These are phyloP conservation scores for Chaetomiaceae sp. DNA, from an alignment of 2,329 filamentous ascomycete species.

Conservation along the genomic window DNA sequence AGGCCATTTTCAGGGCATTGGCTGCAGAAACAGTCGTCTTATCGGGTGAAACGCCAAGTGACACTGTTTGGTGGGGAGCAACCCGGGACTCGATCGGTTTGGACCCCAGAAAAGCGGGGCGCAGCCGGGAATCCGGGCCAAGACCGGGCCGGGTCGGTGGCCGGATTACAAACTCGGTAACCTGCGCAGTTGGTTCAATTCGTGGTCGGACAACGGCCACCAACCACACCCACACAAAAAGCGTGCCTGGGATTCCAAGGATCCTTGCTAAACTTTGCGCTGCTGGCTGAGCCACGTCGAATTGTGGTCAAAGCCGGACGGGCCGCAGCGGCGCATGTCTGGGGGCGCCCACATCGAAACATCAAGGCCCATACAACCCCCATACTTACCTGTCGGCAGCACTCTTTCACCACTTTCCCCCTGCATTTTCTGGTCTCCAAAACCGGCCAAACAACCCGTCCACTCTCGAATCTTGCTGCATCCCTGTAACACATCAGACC, in stretches of 20 bases:
- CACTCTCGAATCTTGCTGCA: not conserved
- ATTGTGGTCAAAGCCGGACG: not conserved
- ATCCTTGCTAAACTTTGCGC: not conserved
- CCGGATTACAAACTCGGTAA: constrained; percentile 16
- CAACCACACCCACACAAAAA: not conserved
- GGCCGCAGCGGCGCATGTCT: constrained; percentile 3
- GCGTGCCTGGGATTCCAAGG: no score
- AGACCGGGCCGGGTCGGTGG: constrained; percentile 5
- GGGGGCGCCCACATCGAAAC: not conserved
- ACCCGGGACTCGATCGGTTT: constrained; percentile 1
- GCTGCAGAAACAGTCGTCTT: not conserved
- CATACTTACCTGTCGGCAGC: no score
- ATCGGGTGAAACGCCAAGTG: constrained; percentile 4
- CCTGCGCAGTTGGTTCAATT: not conserved
- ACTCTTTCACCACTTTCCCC: not conserved
- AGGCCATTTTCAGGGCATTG: not conserved
- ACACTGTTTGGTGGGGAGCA: not conserved
- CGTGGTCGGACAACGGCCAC: constrained; percentile 7
- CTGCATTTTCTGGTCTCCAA: not conserved
- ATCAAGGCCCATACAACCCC: no score
- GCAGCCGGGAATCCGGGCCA: not conserved
- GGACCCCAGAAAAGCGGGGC: constrained; percentile 13
- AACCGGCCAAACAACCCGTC: no score
- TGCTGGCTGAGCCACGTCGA: not conserved
- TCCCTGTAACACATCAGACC: not conserved